Base-by-base conservation (phyloP, 179 eudicot species). In the Spergularia azorica region DNA sequence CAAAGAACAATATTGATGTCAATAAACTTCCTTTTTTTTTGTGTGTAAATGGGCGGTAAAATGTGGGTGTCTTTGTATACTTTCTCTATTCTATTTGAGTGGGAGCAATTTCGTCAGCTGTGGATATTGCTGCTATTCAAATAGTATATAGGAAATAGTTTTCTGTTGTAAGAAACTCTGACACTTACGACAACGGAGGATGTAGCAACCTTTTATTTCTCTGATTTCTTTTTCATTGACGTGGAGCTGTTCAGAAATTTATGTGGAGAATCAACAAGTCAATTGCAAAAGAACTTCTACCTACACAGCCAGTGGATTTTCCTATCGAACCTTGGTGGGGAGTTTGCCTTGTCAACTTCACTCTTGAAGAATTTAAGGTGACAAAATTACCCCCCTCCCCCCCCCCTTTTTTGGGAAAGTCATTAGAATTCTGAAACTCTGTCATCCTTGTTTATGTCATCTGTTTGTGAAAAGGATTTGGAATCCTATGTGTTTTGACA, bases 241-340 rank as follows among this genome's bases (percentile, higher is more conserved):
- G 72, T 83, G 83, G 90, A 85, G 87, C 83, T 80, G 63, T 88
- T 81, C 91, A 95, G 99, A 95, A 95, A 88, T 87, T 95, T 72
- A 95, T 91, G 97, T 95, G 99, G 99, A 95, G 93, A 86, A 85
- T 95, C 68, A 95, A 93, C 86, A 95, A 95, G 88, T 91, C 99
- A 76, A 95, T 95, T 70, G 99, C 97, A 51, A 95, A 90, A 84
- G 99, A 95, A 83, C 89, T 89, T 75, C 82, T 95, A 84, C 99
- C 99, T 9, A 82, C 88, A 70, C 92, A 91, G 72, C 97, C 99
- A 38, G 99, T 88, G 83, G 93, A 93, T 77, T 89, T 95, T 82
- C 83, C 81, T 38, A 88, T 93, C 65, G 99, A 95, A 77, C 98
- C 98, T 63, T 95, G 99, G 99, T 95, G 99, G 99, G 97, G 97